phyloP scores from a whole-genome alignment of 208 protist species.

The Balamuthia mandrillaris region DNA sequence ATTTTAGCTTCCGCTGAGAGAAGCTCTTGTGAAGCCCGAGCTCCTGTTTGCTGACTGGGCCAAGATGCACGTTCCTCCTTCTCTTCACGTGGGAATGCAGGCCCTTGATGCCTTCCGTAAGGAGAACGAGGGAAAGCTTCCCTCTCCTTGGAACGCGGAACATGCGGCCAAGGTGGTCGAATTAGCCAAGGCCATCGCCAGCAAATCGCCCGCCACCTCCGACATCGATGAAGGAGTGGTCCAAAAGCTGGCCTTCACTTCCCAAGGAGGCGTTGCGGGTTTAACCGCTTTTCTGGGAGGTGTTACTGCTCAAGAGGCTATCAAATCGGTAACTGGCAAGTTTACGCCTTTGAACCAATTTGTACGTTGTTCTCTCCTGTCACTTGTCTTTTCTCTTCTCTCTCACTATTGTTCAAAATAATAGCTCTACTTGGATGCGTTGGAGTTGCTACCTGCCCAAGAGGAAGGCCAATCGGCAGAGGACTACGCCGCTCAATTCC shows the following conservation, averaged over 20 bases:
- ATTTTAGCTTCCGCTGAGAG: not conserved
- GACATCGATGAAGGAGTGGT: slow-evolving; percentile 46
- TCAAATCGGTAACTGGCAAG: slow-evolving; percentile 82
- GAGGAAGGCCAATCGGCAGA: slow-evolving; percentile 80
- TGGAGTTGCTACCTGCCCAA: slow-evolving; percentile 76
- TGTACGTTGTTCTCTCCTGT: slow-evolving; percentile 85
- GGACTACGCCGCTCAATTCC: not conserved
- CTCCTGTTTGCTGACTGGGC: slow-evolving; percentile 50
- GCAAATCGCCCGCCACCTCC: not conserved
- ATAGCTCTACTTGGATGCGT: slow-evolving; percentile 88
- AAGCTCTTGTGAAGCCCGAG: not conserved
- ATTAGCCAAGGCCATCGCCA: slow-evolving; percentile 22
- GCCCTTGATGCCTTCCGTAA: not conserved
- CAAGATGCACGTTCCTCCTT: slow-evolving; percentile 31
- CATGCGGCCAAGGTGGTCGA: slow-evolving; percentile 30
- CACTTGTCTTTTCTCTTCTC: slow-evolving; percentile 91
- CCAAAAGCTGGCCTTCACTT: slow-evolving; percentile 42
- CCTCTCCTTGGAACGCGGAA: slow-evolving; percentile 37
- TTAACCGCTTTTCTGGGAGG: slow-evolving; percentile 76
- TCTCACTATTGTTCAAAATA: no score
- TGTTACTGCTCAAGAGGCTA: slow-evolving; percentile 68
- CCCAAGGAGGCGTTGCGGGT: slow-evolving; percentile 77
- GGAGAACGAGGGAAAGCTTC: not conserved
- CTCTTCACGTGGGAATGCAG: slow-evolving; percentile 48
- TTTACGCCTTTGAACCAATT: slow-evolving; percentile 93